A percentile compares a stretch with the other conserved stretches of the same genome.
Conservation (phyloP, 768 basidiomycete genomes). For the Termitomyces sp. region DNA sequence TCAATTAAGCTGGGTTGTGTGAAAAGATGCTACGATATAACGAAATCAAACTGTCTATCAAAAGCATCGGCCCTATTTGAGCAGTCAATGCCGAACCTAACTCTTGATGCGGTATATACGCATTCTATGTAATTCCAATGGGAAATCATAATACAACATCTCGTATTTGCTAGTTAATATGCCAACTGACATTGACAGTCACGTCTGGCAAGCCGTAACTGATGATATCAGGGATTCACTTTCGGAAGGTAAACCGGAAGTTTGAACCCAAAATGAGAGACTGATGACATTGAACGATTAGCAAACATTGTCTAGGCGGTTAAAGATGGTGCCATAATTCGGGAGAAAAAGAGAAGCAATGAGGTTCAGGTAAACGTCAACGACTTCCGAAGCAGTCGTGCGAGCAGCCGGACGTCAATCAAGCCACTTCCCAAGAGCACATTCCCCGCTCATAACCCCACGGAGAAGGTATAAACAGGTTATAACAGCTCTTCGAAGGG, state of each 20-base stretch:
- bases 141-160: neutral
- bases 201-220: neutral
- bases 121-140: neutral
- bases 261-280: neutral
- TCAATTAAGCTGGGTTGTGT: neutral
- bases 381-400: neutral
- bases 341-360: neutral
- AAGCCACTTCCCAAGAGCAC: slow-evolving; percentile 42
- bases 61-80: neutral
- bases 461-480: neutral
- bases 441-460: neutral
- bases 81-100: neutral
- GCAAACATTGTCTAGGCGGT: neutral
- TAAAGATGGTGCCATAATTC: neutral
- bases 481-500: slow-evolving; percentile 37
- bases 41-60: neutral
- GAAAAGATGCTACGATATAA: neutral
- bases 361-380: slow-evolving; percentile 2
- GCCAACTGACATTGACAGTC: neutral
- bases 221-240: neutral
- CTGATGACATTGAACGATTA: neutral
- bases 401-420: slow-evolving; percentile 53
- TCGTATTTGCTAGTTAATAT: too few species aligned
- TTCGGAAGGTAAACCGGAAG: neutral
- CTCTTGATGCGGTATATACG: neutral